Evolutionary conservation across 73 alveolate genomes (phyloP).

Genomic region (Effrenium voratum): DNA sequence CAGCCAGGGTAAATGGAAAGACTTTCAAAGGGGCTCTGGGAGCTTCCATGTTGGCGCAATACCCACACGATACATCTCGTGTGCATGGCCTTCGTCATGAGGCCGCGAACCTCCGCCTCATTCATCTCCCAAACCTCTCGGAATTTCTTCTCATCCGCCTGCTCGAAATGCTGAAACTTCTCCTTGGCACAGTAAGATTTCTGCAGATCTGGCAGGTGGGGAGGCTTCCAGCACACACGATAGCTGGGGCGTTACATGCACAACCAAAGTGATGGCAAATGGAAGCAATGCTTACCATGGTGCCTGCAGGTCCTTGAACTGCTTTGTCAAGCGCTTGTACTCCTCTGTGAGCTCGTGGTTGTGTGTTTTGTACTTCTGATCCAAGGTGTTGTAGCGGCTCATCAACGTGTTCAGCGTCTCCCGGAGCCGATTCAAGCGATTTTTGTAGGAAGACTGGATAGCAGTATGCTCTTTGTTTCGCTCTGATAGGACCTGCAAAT

Average conservation of each 20-base stretch:
- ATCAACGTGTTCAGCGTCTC: constrained; percentile 95
- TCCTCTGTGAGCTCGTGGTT: constrained; percentile 96
- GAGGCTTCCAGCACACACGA: neutral
- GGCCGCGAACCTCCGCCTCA: constrained; percentile 96
- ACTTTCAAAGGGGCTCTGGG: no score
- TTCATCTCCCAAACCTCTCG: constrained; percentile 96
- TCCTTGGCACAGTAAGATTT: constrained; percentile 41
- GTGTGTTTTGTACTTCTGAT: constrained; percentile 94
- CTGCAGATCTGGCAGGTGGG: neutral
- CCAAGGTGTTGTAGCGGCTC: constrained; percentile 93
- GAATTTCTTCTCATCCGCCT: constrained; percentile 96
- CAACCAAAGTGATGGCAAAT: neutral
- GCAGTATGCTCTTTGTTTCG: constrained; percentile 95
- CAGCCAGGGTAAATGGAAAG: no score
- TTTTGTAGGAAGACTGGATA: constrained; percentile 92
- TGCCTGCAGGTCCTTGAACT: constrained; percentile 96
- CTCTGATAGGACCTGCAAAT: constrained; percentile 95
- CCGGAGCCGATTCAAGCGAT: constrained; percentile 75
- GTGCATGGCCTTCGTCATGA: constrained; percentile 94
- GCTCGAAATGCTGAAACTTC: constrained; percentile 96
- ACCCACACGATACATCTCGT: neutral
- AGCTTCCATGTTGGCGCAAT: neutral
- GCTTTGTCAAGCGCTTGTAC: constrained; percentile 96
- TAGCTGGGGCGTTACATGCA: neutral
- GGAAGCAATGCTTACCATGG: neutral